Evolutionary conservation across 495 filamentous ascomycete species (phyloP).

Genomic region (Cercophora samala): DNA sequence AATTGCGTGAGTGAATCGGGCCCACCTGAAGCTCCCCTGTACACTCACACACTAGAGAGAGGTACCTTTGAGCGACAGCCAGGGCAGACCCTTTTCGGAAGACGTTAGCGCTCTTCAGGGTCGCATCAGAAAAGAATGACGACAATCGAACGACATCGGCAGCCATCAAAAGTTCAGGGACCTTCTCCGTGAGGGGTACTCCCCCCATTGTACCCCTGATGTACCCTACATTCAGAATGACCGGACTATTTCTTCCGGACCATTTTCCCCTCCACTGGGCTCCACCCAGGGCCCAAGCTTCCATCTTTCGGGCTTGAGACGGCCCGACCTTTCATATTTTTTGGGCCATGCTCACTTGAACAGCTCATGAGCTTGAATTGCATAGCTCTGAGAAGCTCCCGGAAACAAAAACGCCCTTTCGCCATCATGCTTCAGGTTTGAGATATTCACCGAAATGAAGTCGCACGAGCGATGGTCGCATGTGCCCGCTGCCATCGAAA

Average conservation of each 20-base stretch:
- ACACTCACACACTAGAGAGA: too few relatives aligned
- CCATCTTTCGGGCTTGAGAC: too few relatives aligned
- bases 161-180: background rate
- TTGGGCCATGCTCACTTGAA: too few relatives aligned
- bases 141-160: background rate
- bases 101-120: background rate
- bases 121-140: background rate
- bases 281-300: background rate
- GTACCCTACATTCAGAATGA: too few relatives aligned
- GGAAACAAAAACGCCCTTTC: background rate
- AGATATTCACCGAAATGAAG: conserved; percentile 12
- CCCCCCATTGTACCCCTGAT: too few relatives aligned
- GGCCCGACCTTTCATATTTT: too few relatives aligned
- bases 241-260: background rate
- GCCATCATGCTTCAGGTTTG: background rate
- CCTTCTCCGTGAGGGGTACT: too few relatives aligned
- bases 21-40: background rate
- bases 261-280: background rate
- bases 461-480: conserved; percentile 12
- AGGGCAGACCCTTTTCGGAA: background rate
- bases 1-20: background rate
- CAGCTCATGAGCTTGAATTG: too few relatives aligned
- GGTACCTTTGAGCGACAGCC: background rate
- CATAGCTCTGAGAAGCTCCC: too few relatives aligned
- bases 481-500: conserved; percentile 3